These are phyloP conservation scores for Trametes cingulata DNA, from an alignment of 768 basidiomycete genomes.

Conservation along the genomic window DNA sequence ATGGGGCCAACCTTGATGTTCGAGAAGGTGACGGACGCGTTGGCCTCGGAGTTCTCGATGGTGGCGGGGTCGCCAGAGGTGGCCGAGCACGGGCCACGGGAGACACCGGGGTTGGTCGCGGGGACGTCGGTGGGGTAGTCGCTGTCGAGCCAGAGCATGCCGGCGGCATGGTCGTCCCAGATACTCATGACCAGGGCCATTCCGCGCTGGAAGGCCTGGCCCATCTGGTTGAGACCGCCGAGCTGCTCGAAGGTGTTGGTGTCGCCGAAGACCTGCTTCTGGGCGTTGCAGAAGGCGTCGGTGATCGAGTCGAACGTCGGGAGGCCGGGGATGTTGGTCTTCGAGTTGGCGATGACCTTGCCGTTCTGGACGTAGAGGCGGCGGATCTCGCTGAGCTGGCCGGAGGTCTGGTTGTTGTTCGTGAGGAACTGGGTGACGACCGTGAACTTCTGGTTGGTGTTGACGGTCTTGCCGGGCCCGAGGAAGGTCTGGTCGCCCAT, in stretches of 20 bases:
- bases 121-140: slow-evolving; percentile 28
- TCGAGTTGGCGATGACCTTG: slow-evolving; percentile 53
- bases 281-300: slow-evolving; percentile 46
- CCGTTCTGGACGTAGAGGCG: slow-evolving; percentile 59
- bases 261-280: slow-evolving; percentile 49
- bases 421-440: slow-evolving; percentile 63
- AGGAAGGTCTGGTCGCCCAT: slow-evolving; percentile 51
- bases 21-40: slow-evolving; percentile 50
- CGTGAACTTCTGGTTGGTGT: slow-evolving; percentile 53
- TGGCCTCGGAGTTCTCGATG: slow-evolving; percentile 41
- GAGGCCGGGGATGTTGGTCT: slow-evolving; percentile 47
- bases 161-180: slow-evolving; percentile 56
- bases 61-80: slow-evolving; percentile 46
- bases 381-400: slow-evolving; percentile 54
- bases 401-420: slow-evolving; percentile 43
- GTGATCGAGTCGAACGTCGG: slow-evolving; percentile 48
- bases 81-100: slow-evolving; percentile 52
- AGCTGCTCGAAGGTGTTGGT: slow-evolving; percentile 42
- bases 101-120: slow-evolving; percentile 43
- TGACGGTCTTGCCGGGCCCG: slow-evolving; percentile 48
- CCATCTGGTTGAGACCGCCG: slow-evolving; percentile 43
- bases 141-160: slow-evolving; percentile 32
- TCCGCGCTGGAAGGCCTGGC: slow-evolving; percentile 39
- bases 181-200: slow-evolving; percentile 52
- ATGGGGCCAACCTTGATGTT: slow-evolving; percentile 57